phyloP scores from a whole-genome alignment of 2,329 filamentous ascomycete species.

The Chrysoporthe deuterocubensis region DNA sequence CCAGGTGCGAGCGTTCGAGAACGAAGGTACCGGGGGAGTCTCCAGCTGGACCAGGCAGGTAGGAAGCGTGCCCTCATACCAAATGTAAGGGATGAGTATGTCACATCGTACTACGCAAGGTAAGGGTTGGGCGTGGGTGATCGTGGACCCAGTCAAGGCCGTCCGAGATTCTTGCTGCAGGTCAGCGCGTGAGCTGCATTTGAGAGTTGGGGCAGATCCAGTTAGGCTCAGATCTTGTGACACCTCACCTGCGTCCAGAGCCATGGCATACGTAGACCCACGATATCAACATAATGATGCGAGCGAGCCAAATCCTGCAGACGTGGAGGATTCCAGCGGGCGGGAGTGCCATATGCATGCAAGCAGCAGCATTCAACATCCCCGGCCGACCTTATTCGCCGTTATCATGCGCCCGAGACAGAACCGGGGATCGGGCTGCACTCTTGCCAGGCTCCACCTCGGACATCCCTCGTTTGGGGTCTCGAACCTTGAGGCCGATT shows the following conservation, averaged over 20 bases:
- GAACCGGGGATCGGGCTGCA: slow-evolving; percentile 27
- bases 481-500: slow-evolving; percentile 5
- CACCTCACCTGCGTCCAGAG: slow-evolving; percentile 21
- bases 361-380: slow-evolving; percentile 19
- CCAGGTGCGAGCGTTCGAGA: neutral
- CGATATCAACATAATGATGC: slow-evolving; percentile 17
- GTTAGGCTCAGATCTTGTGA: slow-evolving; percentile 27
- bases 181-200: slow-evolving; percentile 8
- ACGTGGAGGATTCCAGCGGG: slow-evolving; percentile 8
- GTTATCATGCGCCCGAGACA: slow-evolving; percentile 23
- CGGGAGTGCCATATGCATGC: slow-evolving; percentile 26
- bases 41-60: slow-evolving; percentile 19
- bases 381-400: slow-evolving; percentile 22
- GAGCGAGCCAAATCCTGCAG: slow-evolving; percentile 13
- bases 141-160: slow-evolving; percentile 22
- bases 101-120: slow-evolving; percentile 17
- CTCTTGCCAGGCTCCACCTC: slow-evolving; percentile 17
- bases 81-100: slow-evolving; percentile 22
- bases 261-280: slow-evolving; percentile 7
- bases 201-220: slow-evolving; percentile 16
- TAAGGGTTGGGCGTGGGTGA: slow-evolving; percentile 13
- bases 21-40: slow-evolving; percentile 11
- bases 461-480: slow-evolving; percentile 19
- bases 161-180: neutral
- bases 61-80: slow-evolving; percentile 4